Percentiles rank a stretch among this genome's conserved stretches.
Evolutionary conservation across 129 eudicot species (phyloP).

Genomic region (Pseudognaphalium luteoalbum): DNA sequence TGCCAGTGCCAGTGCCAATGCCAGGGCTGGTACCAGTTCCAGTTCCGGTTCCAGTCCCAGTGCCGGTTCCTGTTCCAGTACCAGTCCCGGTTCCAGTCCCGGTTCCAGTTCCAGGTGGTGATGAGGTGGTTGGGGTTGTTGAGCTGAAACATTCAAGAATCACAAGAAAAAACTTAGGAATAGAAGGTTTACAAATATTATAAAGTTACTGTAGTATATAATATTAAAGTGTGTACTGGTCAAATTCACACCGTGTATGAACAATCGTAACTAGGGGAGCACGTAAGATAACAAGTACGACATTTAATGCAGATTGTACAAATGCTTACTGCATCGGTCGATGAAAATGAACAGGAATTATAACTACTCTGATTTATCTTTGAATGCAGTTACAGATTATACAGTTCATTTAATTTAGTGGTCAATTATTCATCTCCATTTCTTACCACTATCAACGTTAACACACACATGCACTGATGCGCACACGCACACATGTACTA

Average conservation of each 20-base stretch:
- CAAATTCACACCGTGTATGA: neutral
- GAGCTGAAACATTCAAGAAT: constrained; percentile 31
- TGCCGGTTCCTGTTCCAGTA: constrained; percentile 18
- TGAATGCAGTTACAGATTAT: neutral
- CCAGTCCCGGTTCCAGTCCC: constrained; percentile 29
- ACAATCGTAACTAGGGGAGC: neutral
- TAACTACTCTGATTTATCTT: constrained; percentile 8
- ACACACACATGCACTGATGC: neutral
- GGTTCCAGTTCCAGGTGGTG: constrained; percentile 32
- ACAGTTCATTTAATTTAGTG: constrained; percentile 13
- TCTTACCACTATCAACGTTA: neutral
- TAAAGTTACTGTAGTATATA: neutral
- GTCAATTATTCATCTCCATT: neutral
- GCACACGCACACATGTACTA: neutral
- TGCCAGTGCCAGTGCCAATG: constrained; percentile 20
- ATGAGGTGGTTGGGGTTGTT: constrained; percentile 31
- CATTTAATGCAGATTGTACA: neutral
- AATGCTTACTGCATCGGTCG: neutral
- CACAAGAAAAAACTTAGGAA: constrained; percentile 2
- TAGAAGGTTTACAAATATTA: neutral
- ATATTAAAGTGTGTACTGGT: neutral
- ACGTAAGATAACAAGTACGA: neutral
- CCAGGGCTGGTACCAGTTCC: constrained; percentile 2
- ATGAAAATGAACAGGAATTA: neutral
- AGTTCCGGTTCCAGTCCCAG: constrained; percentile 18